Evolutionary conservation across 495 filamentous ascomycete genomes (phyloP).

Genomic region (Entonaema liquescens): DNA sequence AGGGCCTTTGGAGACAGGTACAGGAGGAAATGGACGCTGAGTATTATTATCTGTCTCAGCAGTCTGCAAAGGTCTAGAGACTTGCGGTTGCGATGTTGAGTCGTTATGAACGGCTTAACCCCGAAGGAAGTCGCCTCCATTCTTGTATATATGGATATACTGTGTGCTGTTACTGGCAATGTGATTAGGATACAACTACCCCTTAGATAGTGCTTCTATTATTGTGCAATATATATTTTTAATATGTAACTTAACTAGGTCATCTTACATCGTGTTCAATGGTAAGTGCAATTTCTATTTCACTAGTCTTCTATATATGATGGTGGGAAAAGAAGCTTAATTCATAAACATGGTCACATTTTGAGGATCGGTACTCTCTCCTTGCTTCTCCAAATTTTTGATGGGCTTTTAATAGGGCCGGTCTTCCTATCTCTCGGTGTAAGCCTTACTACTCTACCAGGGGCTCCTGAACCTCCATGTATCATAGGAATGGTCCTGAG

Average conservation of each 20-base stretch:
- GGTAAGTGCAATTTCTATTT: neutral
- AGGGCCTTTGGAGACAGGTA: constrained; percentile 47
- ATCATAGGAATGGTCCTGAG: no score
- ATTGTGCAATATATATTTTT: neutral
- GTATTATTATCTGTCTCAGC: constrained; percentile 16
- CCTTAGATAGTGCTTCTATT: neutral
- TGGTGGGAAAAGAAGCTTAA: no score
- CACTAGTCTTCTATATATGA: no score
- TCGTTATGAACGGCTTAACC: neutral
- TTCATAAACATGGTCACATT: no score
- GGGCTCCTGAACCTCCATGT: no score
- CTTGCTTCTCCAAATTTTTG: no score
- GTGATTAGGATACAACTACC: neutral
- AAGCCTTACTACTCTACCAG: no score
- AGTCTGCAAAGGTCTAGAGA: neutral
- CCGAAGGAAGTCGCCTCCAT: neutral
- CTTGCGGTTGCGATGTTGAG: neutral
- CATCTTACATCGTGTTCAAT: neutral
- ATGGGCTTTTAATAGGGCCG: no score
- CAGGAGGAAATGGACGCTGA: constrained; percentile 45
- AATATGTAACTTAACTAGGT: neutral
- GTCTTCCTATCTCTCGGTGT: no score
- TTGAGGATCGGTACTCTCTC: no score
- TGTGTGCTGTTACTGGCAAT: neutral
- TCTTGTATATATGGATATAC: neutral